Evolutionary conservation across 441 rosid species (phyloP), one percentile per base, ranked within the genome.

Genomic region (Manihot esculenta): DNA sequence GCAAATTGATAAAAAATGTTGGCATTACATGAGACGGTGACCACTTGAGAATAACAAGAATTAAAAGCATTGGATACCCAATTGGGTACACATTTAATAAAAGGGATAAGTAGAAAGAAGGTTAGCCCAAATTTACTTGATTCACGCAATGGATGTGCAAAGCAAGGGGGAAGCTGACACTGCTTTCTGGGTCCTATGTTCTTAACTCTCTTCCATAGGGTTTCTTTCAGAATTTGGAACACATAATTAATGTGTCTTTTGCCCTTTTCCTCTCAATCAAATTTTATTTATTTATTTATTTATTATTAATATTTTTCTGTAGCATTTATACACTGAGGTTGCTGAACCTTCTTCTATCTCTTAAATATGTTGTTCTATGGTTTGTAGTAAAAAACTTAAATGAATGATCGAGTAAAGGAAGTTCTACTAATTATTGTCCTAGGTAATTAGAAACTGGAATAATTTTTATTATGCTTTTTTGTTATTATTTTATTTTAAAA

Each of bases 71-170:
- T 71, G 94, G 93, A 91, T 85, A 68, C 95, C n/a, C 84, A 55
- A 74, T 69, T 74, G 72, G 69, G 55, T 42, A 71, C 1, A 68
- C 53, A 51, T 62, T 77, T 50, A 72, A 71, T 76, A 66, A 66
- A 67, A 76, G 21, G 62, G 70, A 68, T 20, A 49, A 24, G 51
- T n/a, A 24, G 26, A 11, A 64, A 72, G 60, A 74, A 64, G 42
- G 38, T 35, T n/a, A 38, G 67, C 61, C 68, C n/a, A 77, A 79
- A 80, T 86, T 72, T 17, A 86, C 81, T 85, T 55, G 89, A 76
- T 72, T 87, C 97, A 89, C 92, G 93, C 64, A 81, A 75, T 83
- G 72, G 88, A 74, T 79, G 84, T 82, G 89, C 80, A 75, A 75
- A 66, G 60, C 41, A 44, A 21, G 7, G 76, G 7, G 76, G 64